Evolutionary conservation across 2,329 filamentous ascomycete genomes (phyloP).

Genomic region (Huntiella moniliformis): DNA sequence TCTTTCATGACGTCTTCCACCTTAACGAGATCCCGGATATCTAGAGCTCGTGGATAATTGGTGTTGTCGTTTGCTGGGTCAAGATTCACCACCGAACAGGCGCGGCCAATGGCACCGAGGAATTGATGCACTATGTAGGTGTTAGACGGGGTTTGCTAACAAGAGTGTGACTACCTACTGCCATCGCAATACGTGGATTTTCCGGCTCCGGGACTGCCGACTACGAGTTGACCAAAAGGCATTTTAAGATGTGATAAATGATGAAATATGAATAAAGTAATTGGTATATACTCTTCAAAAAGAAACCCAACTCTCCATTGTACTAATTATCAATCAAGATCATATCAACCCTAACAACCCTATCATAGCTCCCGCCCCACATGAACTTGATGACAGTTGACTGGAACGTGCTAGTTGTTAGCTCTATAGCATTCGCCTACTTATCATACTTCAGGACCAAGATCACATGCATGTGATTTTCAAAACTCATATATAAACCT

Average conservation of each 20-base stretch:
- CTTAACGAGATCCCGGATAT: conserved; percentile 75
- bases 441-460: too few relatives aligned
- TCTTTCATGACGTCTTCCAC: conserved; percentile 90
- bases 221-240: conserved; percentile 58
- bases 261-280: too few relatives aligned
- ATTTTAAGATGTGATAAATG: conserved; percentile 19
- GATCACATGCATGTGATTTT: too few relatives aligned
- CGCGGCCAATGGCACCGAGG: conserved; percentile 82
- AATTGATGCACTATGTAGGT: conserved; percentile 66
- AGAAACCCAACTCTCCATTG: too few relatives aligned
- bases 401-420: too few relatives aligned
- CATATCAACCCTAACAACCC: too few relatives aligned
- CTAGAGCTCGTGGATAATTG: conserved; percentile 72
- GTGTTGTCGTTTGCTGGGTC: conserved; percentile 93
- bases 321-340: too few relatives aligned
- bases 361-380: too few relatives aligned
- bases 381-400: too few relatives aligned
- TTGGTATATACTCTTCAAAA: too few relatives aligned
- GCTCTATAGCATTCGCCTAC: too few relatives aligned
- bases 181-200: conserved; percentile 98
- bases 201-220: conserved; percentile 85
- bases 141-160: neutral
- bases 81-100: conserved; percentile 88
- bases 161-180: conserved; percentile 31
- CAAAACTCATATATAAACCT: too few relatives aligned